A percentile compares a stretch with the other conserved stretches of the same genome.
phyloP scores from a whole-genome alignment of 2,329 filamentous ascomycete genomes.

The Proliferodiscus dingleyae region DNA sequence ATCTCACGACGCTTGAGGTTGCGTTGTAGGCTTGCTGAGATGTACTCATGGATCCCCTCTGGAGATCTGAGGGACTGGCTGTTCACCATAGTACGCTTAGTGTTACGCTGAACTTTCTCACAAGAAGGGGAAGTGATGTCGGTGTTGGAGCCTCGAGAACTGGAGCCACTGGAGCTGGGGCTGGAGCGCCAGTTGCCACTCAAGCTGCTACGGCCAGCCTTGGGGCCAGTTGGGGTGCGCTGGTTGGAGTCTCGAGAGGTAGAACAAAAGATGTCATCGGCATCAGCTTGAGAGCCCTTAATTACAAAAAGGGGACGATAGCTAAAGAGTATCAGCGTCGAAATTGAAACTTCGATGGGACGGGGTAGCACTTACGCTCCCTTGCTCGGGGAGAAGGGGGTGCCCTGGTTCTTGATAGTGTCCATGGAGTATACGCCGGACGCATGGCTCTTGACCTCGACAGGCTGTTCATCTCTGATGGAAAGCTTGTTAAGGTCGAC shows the following conservation, averaged over 20 bases:
- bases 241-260: slow-evolving; percentile 14
- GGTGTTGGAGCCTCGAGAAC: slow-evolving; percentile 15
- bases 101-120: slow-evolving; percentile 7
- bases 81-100: slow-evolving; percentile 9
- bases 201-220: slow-evolving; percentile 15
- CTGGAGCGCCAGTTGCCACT: slow-evolving; percentile 28
- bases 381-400: slow-evolving; percentile 12
- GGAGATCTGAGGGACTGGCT: neutral
- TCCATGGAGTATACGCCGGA: slow-evolving; percentile 15
- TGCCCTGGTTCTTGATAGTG: slow-evolving; percentile 4
- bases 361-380: slow-evolving; percentile 17
- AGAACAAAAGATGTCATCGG: slow-evolving; percentile 26
- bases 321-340: slow-evolving; percentile 16
- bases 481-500: slow-evolving; percentile 8
- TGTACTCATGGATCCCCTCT: neutral
- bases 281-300: slow-evolving; percentile 16
- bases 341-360: neutral
- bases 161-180: slow-evolving; percentile 19
- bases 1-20: slow-evolving; percentile 10
- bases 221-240: slow-evolving; percentile 21
- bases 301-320: slow-evolving; percentile 29
- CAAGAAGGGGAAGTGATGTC: slow-evolving; percentile 12
- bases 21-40: slow-evolving; percentile 7
- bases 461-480: slow-evolving; percentile 14
- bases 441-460: slow-evolving; percentile 10